Evolutionary conservation across 2,329 filamentous ascomycete genomes (phyloP).

Genomic region (Hortaea werneckii): DNA sequence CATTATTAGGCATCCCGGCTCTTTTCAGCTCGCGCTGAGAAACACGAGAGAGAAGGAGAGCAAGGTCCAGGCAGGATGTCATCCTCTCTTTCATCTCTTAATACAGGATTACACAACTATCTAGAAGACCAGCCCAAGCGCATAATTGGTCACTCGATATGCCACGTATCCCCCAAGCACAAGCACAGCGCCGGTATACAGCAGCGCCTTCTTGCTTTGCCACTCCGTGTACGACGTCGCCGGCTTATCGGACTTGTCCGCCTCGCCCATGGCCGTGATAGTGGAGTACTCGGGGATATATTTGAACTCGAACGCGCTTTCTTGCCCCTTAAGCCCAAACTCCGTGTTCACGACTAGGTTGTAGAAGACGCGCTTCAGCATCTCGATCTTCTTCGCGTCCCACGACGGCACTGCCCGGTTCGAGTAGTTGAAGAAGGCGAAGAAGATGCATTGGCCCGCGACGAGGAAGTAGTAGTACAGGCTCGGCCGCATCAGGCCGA

Average conservation of each 20-base stretch:
- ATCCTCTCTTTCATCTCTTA: no score
- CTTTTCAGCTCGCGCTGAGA: no score
- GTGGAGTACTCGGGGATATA: slow-evolving; percentile 51
- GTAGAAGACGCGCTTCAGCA: slow-evolving; percentile 46
- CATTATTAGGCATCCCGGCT: no score
- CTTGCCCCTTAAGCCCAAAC: slow-evolving; percentile 50
- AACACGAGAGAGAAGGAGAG: no score
- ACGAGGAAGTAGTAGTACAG: slow-evolving; percentile 52
- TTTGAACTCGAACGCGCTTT: slow-evolving; percentile 60
- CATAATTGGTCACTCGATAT: slow-evolving; percentile 10
- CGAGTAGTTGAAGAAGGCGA: slow-evolving; percentile 45
- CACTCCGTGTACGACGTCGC: slow-evolving; percentile 33
- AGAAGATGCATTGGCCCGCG: slow-evolving; percentile 56
- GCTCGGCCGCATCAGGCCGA: slow-evolving; percentile 49
- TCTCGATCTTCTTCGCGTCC: slow-evolving; percentile 43
- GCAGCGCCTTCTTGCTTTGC: slow-evolving; percentile 38
- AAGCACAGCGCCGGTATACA: slow-evolving; percentile 25
- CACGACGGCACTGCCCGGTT: slow-evolving; percentile 40
- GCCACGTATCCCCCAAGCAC: slow-evolving; percentile 12
- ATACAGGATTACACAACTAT: background rate
- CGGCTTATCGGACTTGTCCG: slow-evolving; percentile 28
- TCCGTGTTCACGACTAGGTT: slow-evolving; percentile 53
- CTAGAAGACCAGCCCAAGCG: slow-evolving; percentile 10
- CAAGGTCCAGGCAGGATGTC: no score
- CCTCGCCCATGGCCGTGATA: slow-evolving; percentile 37